Percentiles rank a stretch among this genome's conserved stretches.
Evolutionary conservation across 106 monocot species (phyloP).

Genomic region (Dendrobium chrysotoxum): DNA sequence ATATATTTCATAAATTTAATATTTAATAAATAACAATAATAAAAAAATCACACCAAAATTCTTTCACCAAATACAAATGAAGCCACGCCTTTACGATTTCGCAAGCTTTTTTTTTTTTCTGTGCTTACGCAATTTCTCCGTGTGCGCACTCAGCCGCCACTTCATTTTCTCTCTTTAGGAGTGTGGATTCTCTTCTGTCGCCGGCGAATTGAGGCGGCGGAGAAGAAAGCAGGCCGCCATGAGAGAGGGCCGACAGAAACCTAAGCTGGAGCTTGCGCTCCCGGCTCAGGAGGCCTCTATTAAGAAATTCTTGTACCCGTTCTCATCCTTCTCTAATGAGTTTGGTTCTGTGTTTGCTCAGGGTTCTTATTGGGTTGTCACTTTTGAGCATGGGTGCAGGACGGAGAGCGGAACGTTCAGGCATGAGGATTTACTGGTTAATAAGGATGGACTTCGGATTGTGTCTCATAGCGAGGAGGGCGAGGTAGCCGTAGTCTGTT

Average conservation of each 20-base stretch:
- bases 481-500: slow-evolving; percentile 26
- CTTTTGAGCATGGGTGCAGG: slow-evolving; percentile 14
- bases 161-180: not conserved
- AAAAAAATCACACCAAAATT: too few species aligned
- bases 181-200: not conserved
- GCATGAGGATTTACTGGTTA: slow-evolving; percentile 80
- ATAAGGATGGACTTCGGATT: slow-evolving; percentile 83
- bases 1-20: too few species aligned
- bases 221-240: slow-evolving; percentile 5
- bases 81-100: too few species aligned
- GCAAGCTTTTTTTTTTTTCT: too few species aligned
- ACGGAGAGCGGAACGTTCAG: slow-evolving; percentile 77
- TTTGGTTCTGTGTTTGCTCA: not conserved
- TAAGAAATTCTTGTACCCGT: slow-evolving; percentile 54
- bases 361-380: not conserved
- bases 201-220: not conserved
- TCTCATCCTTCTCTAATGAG: too few species aligned
- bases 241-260: slow-evolving; percentile 3
- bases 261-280: slow-evolving; percentile 24
- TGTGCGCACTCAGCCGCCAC: not conserved
- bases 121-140: too few species aligned
- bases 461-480: slow-evolving; percentile 49
- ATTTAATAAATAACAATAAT: too few species aligned
- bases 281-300: slow-evolving; percentile 37
- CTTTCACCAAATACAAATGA: too few species aligned